These are phyloP conservation scores for Cladosporium colombiae DNA, from an alignment of 2,329 filamentous ascomycete species.

Conservation along the genomic window DNA sequence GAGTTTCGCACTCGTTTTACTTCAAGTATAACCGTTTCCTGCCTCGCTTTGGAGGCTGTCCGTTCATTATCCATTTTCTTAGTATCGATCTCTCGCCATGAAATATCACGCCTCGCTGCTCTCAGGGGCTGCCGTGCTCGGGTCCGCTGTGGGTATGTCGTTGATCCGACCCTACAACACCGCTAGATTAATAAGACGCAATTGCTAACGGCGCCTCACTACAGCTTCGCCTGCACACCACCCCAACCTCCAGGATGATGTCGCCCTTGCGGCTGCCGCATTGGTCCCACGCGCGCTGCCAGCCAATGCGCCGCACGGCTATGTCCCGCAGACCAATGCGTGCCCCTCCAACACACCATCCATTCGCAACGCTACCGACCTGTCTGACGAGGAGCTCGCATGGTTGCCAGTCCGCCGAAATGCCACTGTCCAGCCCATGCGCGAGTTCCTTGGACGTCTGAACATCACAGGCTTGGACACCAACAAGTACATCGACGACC, in stretches of 20 bases:
- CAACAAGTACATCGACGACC: constrained; percentile 66
- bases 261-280: constrained; percentile 4
- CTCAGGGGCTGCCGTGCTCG: constrained; percentile 18
- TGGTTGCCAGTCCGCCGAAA: constrained; percentile 74
- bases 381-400: constrained; percentile 69
- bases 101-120: constrained; percentile 8
- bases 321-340: constrained; percentile 66
- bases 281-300: constrained; percentile 36
- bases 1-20: not conserved
- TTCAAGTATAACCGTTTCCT: constrained; percentile 10
- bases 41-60: not conserved
- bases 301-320: constrained; percentile 64
- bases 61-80: not conserved
- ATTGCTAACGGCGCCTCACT: not conserved
- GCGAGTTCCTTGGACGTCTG: constrained; percentile 68
- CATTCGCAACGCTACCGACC: constrained; percentile 61
- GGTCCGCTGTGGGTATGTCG: constrained; percentile 7
- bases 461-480: constrained; percentile 79
- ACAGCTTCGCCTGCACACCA: constrained; percentile 18
- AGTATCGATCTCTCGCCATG: not conserved
- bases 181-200: not conserved
- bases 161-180: not conserved
- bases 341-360: constrained; percentile 71
- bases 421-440: constrained; percentile 74
- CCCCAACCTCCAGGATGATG: constrained; percentile 9